phyloP scores from a whole-genome alignment of 306 rosid genomes.

The Vachellia pachyceras region DNA sequence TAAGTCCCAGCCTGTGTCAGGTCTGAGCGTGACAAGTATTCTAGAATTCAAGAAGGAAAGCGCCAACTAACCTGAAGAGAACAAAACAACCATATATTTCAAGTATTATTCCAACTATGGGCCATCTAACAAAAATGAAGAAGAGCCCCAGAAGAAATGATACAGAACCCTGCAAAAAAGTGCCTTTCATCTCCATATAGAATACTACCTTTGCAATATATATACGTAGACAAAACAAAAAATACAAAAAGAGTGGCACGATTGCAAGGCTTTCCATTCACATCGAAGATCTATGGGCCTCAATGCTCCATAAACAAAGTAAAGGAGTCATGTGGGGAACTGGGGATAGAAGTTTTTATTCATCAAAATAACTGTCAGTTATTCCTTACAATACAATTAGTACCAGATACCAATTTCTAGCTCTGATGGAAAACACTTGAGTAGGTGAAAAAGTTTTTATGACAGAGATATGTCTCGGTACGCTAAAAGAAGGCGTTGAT shows the following conservation, averaged over 20 bases:
- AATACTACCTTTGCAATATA: slow-evolving; percentile 4
- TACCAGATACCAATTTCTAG: slow-evolving; percentile 4
- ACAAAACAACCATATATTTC: slow-evolving; percentile 75
- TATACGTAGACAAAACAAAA: background rate
- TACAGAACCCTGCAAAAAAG: slow-evolving; percentile 74
- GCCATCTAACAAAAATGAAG: slow-evolving; percentile 92
- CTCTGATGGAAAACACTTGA: slow-evolving; percentile 18
- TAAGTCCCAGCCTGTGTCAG: background rate
- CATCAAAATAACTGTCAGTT: background rate
- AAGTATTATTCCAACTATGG: slow-evolving; percentile 77
- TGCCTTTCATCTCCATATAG: slow-evolving; percentile 20
- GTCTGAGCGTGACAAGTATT: slow-evolving; percentile 19
- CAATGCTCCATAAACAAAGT: slow-evolving; percentile 6
- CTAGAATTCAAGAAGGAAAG: slow-evolving; percentile 34
- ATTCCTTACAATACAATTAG: slow-evolving; percentile 12
- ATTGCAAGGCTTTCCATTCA: background rate
- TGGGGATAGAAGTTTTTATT: slow-evolving; percentile 3
- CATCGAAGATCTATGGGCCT: background rate
- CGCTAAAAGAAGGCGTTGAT: background rate
- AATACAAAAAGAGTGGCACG: background rate
- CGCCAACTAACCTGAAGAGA: slow-evolving; percentile 83
- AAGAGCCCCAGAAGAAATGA: slow-evolving; percentile 90
- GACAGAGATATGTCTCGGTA: slow-evolving; percentile 2
- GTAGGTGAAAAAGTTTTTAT: background rate
- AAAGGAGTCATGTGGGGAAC: background rate